Evolutionary conservation across 257 asterid species (phyloP), one percentile per base, ranked within the genome.

Genomic region (Prunella vulgaris): DNA sequence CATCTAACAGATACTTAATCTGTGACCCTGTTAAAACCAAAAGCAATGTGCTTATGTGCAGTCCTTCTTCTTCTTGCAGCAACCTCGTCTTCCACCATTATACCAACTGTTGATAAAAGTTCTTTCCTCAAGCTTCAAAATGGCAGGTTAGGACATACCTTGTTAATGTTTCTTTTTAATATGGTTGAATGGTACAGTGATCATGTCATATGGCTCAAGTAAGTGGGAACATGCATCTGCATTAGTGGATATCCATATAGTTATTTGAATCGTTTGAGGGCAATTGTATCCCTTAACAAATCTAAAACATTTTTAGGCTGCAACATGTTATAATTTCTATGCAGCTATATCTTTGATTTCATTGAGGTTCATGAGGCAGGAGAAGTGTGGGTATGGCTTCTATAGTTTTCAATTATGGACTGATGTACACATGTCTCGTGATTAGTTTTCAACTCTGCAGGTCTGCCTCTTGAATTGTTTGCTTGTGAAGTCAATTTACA

Each of bases 81-180:
- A 53, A 81, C 88, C 60, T 71, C 90, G 52, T 84, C 88, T 51
- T 66, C 90, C 65, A 83, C 82, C 70, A 76, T 79, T 51, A 38
- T 84, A 15, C 86, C 87, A 64, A 76, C 84, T 60, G 79, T 84
- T 17, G 96, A 88, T 71, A 84, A 81, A 82, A 63, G 63, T 70
- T 84, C 89, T 84, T 89, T 94, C 77, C 96, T 87, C 78, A 94
- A 87, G 84, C 99, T 94, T 81, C 99, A 94, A 86, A 94, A 94
- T 79, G 97, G 97, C 79, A 94, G 99, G 99, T 94, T 27, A 62
- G 74, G 25, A 14, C 10, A 21, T 33, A 37, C 65, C 24, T 57
- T 70, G 24, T 27, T 61, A 53, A 13, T 35, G 35, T 20, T 66
- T 27, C 4, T 68, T 9, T 62, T 24, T 18, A 51, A 18, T 67